phyloP scores from a whole-genome alignment of 2,329 filamentous ascomycete species.

The Raffaelea arxii region DNA sequence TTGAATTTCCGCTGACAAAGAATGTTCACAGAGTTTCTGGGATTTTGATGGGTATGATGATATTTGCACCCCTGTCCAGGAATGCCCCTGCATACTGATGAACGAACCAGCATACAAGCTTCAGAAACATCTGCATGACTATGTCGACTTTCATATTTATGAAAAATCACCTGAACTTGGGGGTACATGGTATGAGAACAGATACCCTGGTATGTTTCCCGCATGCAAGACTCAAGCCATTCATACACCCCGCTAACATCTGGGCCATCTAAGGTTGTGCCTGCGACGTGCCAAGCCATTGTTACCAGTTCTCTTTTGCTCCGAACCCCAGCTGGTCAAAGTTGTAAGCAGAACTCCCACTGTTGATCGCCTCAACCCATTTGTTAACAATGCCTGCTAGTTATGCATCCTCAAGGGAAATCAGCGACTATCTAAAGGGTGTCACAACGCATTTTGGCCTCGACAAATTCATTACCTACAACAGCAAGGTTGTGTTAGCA shows the following conservation, averaged over 20 bases:
- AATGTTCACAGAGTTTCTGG: not conserved
- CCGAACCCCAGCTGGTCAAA: slow-evolving; percentile 61
- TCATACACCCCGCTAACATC: no score
- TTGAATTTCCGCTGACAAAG: no score
- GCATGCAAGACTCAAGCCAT: no score
- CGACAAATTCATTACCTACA: no score
- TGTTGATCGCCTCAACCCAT: not conserved
- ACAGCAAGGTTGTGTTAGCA: no score
- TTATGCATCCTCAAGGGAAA: slow-evolving; percentile 44
- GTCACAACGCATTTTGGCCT: slow-evolving; percentile 1
- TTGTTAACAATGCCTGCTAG: not conserved
- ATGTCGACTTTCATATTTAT: not conserved
- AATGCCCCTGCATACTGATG: no score
- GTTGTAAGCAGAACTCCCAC: no score
- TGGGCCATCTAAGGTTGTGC: not conserved
- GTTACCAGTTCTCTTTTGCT: slow-evolving; percentile 58
- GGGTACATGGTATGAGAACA: not conserved
- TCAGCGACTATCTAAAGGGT: slow-evolving; percentile 53
- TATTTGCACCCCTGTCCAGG: no score
- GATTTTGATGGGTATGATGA: not conserved
- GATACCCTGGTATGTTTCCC: not conserved
- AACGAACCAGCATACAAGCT: slow-evolving; percentile 1
- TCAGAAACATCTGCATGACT: not conserved
- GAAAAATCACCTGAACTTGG: not conserved
- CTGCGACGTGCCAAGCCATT: slow-evolving; percentile 59